Percentiles rank a stretch among this genome's conserved stretches.
phyloP scores from a whole-genome alignment of 148 eudicot genomes.

The Amaranthus cruentus region DNA sequence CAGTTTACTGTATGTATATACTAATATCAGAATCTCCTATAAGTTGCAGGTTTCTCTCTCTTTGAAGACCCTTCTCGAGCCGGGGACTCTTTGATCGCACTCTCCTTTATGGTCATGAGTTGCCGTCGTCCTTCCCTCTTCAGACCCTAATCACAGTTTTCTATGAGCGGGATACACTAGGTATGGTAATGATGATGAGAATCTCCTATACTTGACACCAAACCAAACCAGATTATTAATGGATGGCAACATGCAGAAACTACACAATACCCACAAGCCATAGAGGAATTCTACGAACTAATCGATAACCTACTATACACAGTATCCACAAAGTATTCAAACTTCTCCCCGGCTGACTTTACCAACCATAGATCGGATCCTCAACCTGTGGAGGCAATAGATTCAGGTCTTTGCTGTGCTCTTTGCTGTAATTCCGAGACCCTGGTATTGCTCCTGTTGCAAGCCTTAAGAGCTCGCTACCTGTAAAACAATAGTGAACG shows the following conservation, averaged over 20 bases:
- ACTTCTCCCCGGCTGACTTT: conserved; percentile 10
- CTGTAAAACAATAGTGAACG: conserved; percentile 79
- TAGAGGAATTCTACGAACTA: too few species aligned
- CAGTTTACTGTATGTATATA: background rate
- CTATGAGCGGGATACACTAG: too few species aligned
- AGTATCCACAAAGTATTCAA: conserved; percentile 4
- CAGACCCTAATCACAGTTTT: too few species aligned
- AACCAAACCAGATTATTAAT: background rate
- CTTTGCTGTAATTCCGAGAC: conserved; percentile 59
- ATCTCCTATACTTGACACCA: conserved; percentile 4
- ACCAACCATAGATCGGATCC: conserved; percentile 88
- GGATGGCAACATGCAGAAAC: too few species aligned
- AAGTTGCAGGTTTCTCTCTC: too few species aligned
- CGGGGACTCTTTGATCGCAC: too few species aligned
- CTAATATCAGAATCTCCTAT: background rate
- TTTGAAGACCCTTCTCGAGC: too few species aligned
- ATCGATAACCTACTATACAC: conserved; percentile 10
- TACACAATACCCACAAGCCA: too few species aligned
- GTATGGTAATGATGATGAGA: too few species aligned
- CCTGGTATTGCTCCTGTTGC: conserved; percentile 87
- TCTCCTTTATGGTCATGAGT: too few species aligned
- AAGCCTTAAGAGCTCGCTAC: conserved; percentile 73
- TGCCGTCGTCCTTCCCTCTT: too few species aligned
- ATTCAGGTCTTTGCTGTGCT: conserved; percentile 71
- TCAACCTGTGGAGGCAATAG: conserved; percentile 90